Evolutionary conservation across 306 rosid species (phyloP), one percentile per base, ranked within the genome.

Genomic region (Carpinus viminea): DNA sequence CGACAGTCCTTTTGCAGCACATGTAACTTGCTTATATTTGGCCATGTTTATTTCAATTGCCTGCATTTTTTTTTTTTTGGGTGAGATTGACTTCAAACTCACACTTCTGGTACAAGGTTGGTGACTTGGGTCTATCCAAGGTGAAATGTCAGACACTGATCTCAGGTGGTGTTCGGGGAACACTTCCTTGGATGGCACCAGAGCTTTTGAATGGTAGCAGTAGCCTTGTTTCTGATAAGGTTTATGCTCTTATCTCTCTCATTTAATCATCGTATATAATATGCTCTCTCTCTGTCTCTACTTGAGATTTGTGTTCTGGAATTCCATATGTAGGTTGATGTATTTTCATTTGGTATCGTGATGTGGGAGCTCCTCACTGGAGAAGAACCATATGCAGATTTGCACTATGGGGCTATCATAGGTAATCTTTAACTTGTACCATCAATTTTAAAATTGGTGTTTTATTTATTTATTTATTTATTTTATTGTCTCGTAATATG

Each of bases 171-270:
- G 98, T 94, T 84, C 89, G 98, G 70, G 96, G 97, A 84, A 92
- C 97, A 54, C 91, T 93, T 61, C 98, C 97, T 0, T 90, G 98
- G 98, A 93, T 93, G 97, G 98, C 98, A 46, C 96, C 97, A 2
- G 98, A 93, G 78, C 90, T 93, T 75, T 80, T 94, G 87, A 94
- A 92, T 61, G 98, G 98, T 76, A 92, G 96, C 78, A 91, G 97
- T 65, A 92, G 90, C 89, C 92, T 90, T 79, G 98, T 94, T 41
- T 94, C 97, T 47, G 98, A 92, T 84, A 94, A 94, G 97, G 98
- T 93, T 74, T 74, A 74, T 79, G 48, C 61, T 82, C 68, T 45
- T 45, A 53, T n/a, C 65, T n/a, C 38, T 60, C 26, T 59, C 47
- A 62, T 43, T 45, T 28, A n/a, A 10, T 21, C 8, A 13, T 72